phyloP scores from a whole-genome alignment of 208 protist species.

The Leishmania arabica region DNA sequence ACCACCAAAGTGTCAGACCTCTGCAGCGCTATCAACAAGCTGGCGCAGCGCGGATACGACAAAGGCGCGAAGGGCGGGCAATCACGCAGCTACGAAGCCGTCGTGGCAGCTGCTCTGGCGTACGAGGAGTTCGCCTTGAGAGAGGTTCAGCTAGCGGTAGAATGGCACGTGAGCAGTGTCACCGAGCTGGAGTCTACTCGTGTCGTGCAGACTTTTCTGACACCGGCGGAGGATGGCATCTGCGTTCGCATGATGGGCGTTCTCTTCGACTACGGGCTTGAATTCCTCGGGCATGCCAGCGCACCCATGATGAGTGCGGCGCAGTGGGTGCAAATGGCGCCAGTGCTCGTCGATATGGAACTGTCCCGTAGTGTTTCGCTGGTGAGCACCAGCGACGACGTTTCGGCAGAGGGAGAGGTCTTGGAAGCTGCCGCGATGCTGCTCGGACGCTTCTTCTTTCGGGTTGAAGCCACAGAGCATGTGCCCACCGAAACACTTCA shows the following conservation, averaged over 20 bases:
- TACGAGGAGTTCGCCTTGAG: conserved; percentile 55
- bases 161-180: conserved; percentile 46
- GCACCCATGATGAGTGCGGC: conserved; percentile 44
- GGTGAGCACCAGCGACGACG: conserved; percentile 25
- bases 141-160: conserved; percentile 55
- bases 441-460: conserved; percentile 64
- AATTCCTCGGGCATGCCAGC: conserved; percentile 76
- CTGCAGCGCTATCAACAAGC: conserved; percentile 50
- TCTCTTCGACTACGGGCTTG: conserved; percentile 67
- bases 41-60: conserved; percentile 23
- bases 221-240: conserved; percentile 45
- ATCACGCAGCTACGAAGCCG: background rate
- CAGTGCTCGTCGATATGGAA: conserved; percentile 23
- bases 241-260: conserved; percentile 58
- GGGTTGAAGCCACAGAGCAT: conserved; percentile 49
- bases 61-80: background rate
- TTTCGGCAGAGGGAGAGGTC: conserved; percentile 15
- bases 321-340: conserved; percentile 27
- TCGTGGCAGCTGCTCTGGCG: conserved; percentile 47
- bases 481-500: conserved; percentile 40
- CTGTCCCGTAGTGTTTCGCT: conserved; percentile 28
- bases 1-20: conserved; percentile 52
- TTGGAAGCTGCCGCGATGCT: conserved; percentile 32
- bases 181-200: conserved; percentile 67
- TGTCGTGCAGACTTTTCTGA: conserved; percentile 79